phyloP scores from a whole-genome alignment of 306 rosid genomes.

The Vigna nakashimae region DNA sequence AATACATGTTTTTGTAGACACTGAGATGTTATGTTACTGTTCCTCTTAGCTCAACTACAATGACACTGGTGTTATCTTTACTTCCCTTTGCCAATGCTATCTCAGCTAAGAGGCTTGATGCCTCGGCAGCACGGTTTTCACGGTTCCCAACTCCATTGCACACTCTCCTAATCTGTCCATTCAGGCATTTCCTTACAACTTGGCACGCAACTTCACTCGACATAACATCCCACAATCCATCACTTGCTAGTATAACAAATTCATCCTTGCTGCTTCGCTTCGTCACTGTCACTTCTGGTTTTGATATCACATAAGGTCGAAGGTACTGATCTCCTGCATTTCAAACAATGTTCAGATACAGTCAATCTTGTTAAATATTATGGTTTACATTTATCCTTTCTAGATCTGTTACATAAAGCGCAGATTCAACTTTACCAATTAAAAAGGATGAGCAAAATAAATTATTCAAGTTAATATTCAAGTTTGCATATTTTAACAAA shows the following conservation, averaged over 20 bases:
- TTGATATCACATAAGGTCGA: conserved; percentile 79
- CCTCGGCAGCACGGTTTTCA: conserved; percentile 57
- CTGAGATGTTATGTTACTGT: conserved; percentile 37
- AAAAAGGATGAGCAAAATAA: background rate
- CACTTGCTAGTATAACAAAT: conserved; percentile 83
- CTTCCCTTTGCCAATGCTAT: conserved; percentile 84
- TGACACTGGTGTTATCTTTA: conserved; percentile 85
- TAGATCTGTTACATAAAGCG: background rate
- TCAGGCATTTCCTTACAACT: conserved; percentile 69
- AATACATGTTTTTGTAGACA: background rate
- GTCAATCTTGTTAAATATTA: background rate
- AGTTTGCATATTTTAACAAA: conserved; percentile 11
- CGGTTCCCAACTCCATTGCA: conserved; percentile 33
- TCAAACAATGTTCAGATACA: background rate
- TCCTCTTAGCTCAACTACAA: conserved; percentile 72
- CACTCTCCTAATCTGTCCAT: conserved; percentile 47
- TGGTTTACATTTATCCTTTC: background rate
- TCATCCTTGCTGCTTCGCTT: conserved; percentile 72
- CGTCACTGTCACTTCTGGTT: conserved; percentile 85
- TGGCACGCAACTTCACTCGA: conserved; percentile 72
- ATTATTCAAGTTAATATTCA: conserved; percentile 11
- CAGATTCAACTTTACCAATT: background rate
- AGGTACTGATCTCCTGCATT: conserved; percentile 78
- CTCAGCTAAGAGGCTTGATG: conserved; percentile 70
- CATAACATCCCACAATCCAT: conserved; percentile 90